Evolutionary conservation across 2,329 filamentous ascomycete genomes (phyloP).

Genomic region (Paraconiothyrium brasiliense): DNA sequence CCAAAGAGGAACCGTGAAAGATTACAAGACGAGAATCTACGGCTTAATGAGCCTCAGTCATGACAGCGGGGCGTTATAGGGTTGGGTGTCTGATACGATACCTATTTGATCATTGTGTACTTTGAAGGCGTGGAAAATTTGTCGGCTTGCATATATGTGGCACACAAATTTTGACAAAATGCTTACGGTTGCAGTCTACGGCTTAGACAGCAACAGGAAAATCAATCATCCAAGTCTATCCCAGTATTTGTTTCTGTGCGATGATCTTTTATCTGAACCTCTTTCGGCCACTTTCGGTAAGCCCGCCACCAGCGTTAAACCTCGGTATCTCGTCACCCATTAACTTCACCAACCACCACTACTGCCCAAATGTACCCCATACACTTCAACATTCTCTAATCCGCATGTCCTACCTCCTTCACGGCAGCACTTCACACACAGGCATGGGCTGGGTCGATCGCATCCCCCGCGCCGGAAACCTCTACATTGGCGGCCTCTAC

Average conservation of each 20-base stretch:
- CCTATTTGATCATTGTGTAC: constrained; percentile 14
- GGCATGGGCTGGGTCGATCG: constrained; percentile 52
- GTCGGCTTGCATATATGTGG: constrained; percentile 1
- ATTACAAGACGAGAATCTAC: background rate
- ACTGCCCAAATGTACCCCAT: background rate
- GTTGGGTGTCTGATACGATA: constrained; percentile 15
- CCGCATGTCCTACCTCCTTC: constrained; percentile 43
- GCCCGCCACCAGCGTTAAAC: background rate
- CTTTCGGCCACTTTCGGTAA: constrained; percentile 6
- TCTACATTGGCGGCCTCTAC: constrained; percentile 55
- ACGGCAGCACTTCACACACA: constrained; percentile 41
- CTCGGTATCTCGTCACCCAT: constrained; percentile 6
- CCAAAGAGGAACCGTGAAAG: constrained; percentile 28
- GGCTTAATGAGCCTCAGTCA: background rate
- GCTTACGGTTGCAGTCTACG: background rate
- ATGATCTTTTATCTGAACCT: background rate
- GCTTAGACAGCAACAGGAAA: background rate
- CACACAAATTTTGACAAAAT: background rate
- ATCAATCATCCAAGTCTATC: background rate
- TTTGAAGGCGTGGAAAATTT: background rate
- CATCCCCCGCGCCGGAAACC: constrained; percentile 44
- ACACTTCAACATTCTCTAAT: background rate
- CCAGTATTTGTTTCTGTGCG: background rate
- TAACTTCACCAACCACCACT: background rate
- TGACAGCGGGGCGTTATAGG: constrained; percentile 16